Conservation (phyloP, 2,329 filamentous ascomycete genomes). For the Verticillium nonalfalfae region DNA sequence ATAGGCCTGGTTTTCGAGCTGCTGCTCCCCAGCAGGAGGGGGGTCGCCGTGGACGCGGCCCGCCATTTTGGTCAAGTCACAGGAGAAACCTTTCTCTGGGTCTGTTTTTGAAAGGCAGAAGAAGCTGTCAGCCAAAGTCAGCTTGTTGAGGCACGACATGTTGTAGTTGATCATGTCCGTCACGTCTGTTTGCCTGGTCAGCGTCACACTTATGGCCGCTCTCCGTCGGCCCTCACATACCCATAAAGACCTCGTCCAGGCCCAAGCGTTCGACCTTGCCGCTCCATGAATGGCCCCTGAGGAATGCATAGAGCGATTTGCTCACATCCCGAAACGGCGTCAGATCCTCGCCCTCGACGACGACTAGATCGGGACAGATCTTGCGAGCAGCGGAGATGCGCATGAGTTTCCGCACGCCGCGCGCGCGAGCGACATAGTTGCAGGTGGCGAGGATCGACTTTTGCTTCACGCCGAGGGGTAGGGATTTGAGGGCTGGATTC, state of each 20-base stretch:
- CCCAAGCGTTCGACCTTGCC: conserved; percentile 73
- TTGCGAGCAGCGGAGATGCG: conserved; percentile 74
- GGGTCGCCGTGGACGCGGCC: conserved; percentile 46
- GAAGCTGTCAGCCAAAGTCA: conserved; percentile 63
- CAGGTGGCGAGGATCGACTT: conserved; percentile 91
- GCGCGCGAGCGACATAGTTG: conserved; percentile 82
- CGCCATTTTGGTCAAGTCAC: conserved; percentile 62
- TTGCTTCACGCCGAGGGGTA: conserved; percentile 81
- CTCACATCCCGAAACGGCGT: conserved; percentile 80
- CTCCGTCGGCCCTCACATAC: conserved; percentile 16
- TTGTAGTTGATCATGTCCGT: conserved; percentile 87
- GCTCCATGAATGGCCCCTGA: conserved; percentile 72
- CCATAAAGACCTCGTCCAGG: conserved; percentile 74
- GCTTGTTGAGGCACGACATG: conserved; percentile 58
- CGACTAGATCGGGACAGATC: conserved; percentile 75
- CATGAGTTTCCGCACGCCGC: conserved; percentile 76
- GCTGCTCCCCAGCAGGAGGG: conserved; percentile 8
- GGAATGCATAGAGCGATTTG: conserved; percentile 69
- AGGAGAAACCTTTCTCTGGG: conserved; percentile 73
- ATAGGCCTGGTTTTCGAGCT: conserved; percentile 31
- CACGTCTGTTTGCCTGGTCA: conserved; percentile 61
- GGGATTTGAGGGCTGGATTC: conserved; percentile 62
- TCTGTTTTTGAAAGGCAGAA: conserved; percentile 70
- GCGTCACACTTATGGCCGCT: conserved; percentile 7
- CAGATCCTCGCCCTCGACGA: conserved; percentile 82